phyloP scores from a whole-genome alignment of 1,139 yeast genomes.

The Geotrichum klebahnii region DNA sequence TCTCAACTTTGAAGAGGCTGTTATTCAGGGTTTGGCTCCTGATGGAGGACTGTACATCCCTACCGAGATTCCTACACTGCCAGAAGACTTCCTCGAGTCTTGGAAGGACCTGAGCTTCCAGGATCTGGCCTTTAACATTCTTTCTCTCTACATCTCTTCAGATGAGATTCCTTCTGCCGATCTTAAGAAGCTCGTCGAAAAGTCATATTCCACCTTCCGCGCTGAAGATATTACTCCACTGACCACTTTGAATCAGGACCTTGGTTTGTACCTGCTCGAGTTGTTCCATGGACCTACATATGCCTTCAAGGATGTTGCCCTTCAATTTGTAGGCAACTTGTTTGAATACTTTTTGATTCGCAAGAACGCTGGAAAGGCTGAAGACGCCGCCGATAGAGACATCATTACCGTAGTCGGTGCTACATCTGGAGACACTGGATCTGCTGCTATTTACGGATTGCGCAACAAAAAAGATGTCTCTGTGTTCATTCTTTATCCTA shows the following conservation, averaged over 20 bases:
- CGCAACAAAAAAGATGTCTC: constrained; percentile 95
- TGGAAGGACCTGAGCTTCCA: constrained; percentile 78
- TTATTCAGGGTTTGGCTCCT: constrained; percentile 87
- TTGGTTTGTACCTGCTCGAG: constrained; percentile 73
- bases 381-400: constrained; percentile 56
- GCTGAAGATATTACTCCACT: constrained; percentile 82
- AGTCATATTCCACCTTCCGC: constrained; percentile 87
- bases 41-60: constrained; percentile 97
- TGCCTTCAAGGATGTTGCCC: constrained; percentile 97
- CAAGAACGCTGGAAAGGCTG: constrained; percentile 61
- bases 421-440: constrained; percentile 97
- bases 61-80: constrained; percentile 67
- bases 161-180: constrained; percentile 71
- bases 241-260: constrained; percentile 52
- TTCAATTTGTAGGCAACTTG: constrained; percentile 94
- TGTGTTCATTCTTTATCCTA: constrained; percentile 92
- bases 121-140: constrained; percentile 79
- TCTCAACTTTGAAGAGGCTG: constrained; percentile 83
- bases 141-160: constrained; percentile 69
- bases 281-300: constrained; percentile 98
- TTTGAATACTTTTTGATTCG: constrained; percentile 86
- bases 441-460: constrained; percentile 97
- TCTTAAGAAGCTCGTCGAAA: constrained; percentile 55
- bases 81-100: constrained; percentile 52
- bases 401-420: constrained; percentile 96